Evolutionary conservation across 1,139 yeast genomes (phyloP), one percentile per base, ranked within the genome.

Genomic region (Geotrichum klebahnii): DNA sequence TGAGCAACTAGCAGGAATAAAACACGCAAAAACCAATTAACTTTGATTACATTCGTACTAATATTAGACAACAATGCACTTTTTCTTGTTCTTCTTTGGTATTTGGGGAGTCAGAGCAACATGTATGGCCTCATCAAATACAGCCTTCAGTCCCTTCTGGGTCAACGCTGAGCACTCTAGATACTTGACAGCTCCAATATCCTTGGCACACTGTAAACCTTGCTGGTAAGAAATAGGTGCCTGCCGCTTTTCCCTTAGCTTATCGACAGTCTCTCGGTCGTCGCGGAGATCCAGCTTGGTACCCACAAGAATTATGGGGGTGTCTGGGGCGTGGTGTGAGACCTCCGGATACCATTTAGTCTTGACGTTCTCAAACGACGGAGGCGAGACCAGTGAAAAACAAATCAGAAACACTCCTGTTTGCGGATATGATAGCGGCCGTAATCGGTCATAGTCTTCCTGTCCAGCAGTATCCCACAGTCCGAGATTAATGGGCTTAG

Each of bases 401-500:
- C 97, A 89, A 56, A 88, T 80, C 54, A 89, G 71, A 64, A 89
- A 89, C 40, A 89, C 84, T 61, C 88, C 96, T 0, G 97, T 88
- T 63, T 89, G 96, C 1, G 96, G 96, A 64, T 89, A 89, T 17
- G 95, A 84, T 56, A 89, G 73, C 3, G 97, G 97, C 69, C 97
- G 78, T 64, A 89, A 75, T 56, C 96, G 76, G 67, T 89, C 96
- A 67, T 89, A 89, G 66, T 89, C 96, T 34, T 34, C 38, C 69
- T 89, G 97, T 26, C 97, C 97, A 6, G 97, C 97, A 14, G 97
- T 89, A 76, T 89, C 97, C 96, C 96, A 89, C 48, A 89, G 75
- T 22, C 95, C 95, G 47, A 89, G 74, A 61, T 97, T 92, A 70
- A 88, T 90, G 42, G 97, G 97, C 71, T 90, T 97, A 12, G 19